These are phyloP conservation scores for Sporothrix pallida DNA, from an alignment of 2,329 filamentous ascomycete genomes.

Conservation along the genomic window DNA sequence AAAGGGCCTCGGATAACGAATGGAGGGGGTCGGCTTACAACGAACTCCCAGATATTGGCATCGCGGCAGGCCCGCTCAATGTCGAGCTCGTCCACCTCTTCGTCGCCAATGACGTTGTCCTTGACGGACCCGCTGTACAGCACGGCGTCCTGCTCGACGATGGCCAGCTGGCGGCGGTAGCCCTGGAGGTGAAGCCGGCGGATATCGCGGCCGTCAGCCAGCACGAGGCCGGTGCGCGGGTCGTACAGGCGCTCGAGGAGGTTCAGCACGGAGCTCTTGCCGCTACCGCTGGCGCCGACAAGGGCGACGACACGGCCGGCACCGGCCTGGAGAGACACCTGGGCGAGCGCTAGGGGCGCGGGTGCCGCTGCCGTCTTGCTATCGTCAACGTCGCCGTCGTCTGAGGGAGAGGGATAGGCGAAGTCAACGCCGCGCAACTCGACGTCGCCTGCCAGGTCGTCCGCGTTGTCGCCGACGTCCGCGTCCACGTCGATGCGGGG, in stretches of 20 bases:
- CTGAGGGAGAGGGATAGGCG: conserved; percentile 73
- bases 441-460: conserved; percentile 68
- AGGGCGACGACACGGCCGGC: conserved; percentile 85
- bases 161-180: conserved; percentile 81
- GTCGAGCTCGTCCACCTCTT: conserved; percentile 68
- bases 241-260: conserved; percentile 94
- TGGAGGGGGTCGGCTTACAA: conserved; percentile 60
- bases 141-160: conserved; percentile 92
- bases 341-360: conserved; percentile 82
- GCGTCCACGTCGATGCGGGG: conserved; percentile 85
- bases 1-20: background rate
- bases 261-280: conserved; percentile 90
- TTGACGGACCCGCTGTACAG: conserved; percentile 88
- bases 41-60: conserved; percentile 91
- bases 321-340: conserved; percentile 73
- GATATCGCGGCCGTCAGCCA: conserved; percentile 82
- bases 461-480: conserved; percentile 66
- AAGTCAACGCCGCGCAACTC: conserved; percentile 96
- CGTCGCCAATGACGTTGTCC: conserved; percentile 78
- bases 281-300: conserved; percentile 90
- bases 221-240: conserved; percentile 76
- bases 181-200: conserved; percentile 79
- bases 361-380: conserved; percentile 59
- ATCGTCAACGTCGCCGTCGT: background rate
- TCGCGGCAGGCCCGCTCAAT: conserved; percentile 82